A percentile compares a stretch with the other conserved stretches of the same genome.
Evolutionary conservation across 805 yeast species (phyloP).

Genomic region (Trichomonascus vanleenenianus): DNA sequence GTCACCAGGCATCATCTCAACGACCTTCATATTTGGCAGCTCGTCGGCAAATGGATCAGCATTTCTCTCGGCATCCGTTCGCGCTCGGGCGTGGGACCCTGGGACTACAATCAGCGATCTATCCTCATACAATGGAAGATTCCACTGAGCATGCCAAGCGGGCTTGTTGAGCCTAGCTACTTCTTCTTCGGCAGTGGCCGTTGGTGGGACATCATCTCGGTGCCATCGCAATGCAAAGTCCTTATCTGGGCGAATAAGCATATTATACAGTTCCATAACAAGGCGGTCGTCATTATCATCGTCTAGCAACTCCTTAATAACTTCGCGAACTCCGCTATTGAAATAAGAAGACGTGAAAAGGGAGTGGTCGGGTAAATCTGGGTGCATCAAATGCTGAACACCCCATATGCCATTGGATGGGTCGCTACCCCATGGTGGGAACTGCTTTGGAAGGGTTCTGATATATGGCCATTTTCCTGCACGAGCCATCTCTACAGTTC

Average conservation of each 20-base stretch:
- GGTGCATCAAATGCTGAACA: slow-evolving; percentile 40
- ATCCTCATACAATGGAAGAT: slow-evolving; percentile 41
- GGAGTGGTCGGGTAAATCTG: slow-evolving; percentile 32
- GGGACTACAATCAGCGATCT: slow-evolving; percentile 43
- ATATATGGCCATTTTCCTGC: slow-evolving; percentile 43
- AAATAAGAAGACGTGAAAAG: slow-evolving; percentile 5
- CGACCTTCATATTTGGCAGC: slow-evolving; percentile 32
- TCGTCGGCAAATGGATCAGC: slow-evolving; percentile 17
- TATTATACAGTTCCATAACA: slow-evolving; percentile 43
- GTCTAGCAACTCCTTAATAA: slow-evolving; percentile 26
- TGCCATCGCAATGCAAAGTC: slow-evolving; percentile 51
- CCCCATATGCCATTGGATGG: slow-evolving; percentile 50
- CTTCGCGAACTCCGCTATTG: slow-evolving; percentile 1
- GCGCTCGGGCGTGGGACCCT: slow-evolving; percentile 37
- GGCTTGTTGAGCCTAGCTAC: slow-evolving; percentile 33
- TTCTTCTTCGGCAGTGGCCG: slow-evolving; percentile 39
- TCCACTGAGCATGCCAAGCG: slow-evolving; percentile 44
- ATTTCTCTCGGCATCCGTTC: slow-evolving; percentile 40
- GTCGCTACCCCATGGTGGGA: slow-evolving; percentile 45
- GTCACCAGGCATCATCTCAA: slow-evolving; percentile 42
- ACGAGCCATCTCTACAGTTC: slow-evolving; percentile 36
- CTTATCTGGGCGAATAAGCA: slow-evolving; percentile 45
- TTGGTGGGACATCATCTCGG: slow-evolving; percentile 43
- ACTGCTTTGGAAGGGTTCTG: slow-evolving; percentile 44
- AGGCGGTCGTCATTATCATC: slow-evolving; percentile 31